phyloP scores from a whole-genome alignment of 1,139 yeast species.

The Taphrina communis region DNA sequence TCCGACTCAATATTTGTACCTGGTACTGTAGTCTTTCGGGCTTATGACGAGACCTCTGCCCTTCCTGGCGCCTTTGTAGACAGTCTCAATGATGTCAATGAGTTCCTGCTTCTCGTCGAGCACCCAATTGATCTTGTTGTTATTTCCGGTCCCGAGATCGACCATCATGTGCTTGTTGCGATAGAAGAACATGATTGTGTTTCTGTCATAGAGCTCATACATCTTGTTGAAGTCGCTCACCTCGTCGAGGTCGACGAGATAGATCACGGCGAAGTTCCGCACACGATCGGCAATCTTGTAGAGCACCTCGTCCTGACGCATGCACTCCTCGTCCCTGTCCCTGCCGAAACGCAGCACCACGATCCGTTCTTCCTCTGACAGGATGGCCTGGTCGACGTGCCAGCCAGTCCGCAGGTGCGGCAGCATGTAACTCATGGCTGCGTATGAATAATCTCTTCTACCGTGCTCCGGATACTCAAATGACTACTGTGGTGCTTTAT shows the following conservation, averaged over 20 bases:
- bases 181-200: constrained; percentile 22
- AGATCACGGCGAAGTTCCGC: constrained; percentile 78
- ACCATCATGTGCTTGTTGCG: constrained; percentile 80
- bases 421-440: constrained; percentile 56
- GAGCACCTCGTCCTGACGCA: constrained; percentile 87
- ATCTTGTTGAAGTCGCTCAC: constrained; percentile 82
- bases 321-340: constrained; percentile 74
- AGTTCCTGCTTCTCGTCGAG: constrained; percentile 84
- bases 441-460: not conserved
- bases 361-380: constrained; percentile 80
- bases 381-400: constrained; percentile 95
- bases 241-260: constrained; percentile 83
- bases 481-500: not conserved
- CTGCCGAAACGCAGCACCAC: constrained; percentile 89
- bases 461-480: not conserved
- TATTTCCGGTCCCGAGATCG: constrained; percentile 97
- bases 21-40: constrained; percentile 61
- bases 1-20: constrained; percentile 45
- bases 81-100: constrained; percentile 87
- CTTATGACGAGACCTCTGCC: constrained; percentile 91
- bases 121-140: constrained; percentile 85
- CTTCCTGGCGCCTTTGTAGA: constrained; percentile 87
- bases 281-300: constrained; percentile 82
- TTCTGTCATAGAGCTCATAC: constrained; percentile 38
- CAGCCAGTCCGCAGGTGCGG: constrained; percentile 90